Percentiles rank a stretch among this genome's conserved stretches.
phyloP scores from a whole-genome alignment of 345 rosid genomes.

The Streptanthus diversifolius region DNA sequence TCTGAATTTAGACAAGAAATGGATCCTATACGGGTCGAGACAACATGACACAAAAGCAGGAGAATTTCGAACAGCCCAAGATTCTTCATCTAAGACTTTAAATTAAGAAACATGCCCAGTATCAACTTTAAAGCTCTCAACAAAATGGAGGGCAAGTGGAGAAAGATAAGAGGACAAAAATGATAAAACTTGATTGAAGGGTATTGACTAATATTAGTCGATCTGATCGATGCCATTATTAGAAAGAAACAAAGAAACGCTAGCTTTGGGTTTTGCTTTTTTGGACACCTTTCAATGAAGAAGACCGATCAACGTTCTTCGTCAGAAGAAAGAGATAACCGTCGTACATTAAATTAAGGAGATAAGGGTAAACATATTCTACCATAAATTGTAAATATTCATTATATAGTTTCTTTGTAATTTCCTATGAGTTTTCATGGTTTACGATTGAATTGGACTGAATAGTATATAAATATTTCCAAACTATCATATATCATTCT shows the following conservation, averaged over 20 bases:
- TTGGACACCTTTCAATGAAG: not conserved
- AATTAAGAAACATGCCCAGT: slow-evolving; percentile 16
- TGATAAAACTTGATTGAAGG: slow-evolving; percentile 3
- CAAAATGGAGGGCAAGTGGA: not conserved
- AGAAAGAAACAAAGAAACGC: not conserved
- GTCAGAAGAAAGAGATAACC: not conserved
- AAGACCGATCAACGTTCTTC: not conserved
- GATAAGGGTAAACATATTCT: not conserved
- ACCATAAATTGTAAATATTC: not conserved
- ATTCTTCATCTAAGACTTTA: slow-evolving; percentile 18
- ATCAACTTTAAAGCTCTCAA: slow-evolving; percentile 4
- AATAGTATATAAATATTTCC: not conserved
- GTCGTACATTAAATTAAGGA: not conserved
- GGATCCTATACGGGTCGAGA: not conserved
- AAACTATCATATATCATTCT: slow-evolving; percentile 14
- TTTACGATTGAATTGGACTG: slow-evolving; percentile 2
- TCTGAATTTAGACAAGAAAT: slow-evolving; percentile 42
- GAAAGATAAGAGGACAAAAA: not conserved
- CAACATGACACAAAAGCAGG: slow-evolving; percentile 10
- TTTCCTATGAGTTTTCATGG: not conserved
- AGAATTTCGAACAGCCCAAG: not conserved
- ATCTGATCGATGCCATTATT: slow-evolving; percentile 1
- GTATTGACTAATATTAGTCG: not conserved
- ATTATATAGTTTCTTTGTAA: slow-evolving; percentile 4
- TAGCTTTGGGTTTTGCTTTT: not conserved